These are phyloP conservation scores for Flaveria floridana DNA, from an alignment of 140 eudicot species.

Conservation along the genomic window DNA sequence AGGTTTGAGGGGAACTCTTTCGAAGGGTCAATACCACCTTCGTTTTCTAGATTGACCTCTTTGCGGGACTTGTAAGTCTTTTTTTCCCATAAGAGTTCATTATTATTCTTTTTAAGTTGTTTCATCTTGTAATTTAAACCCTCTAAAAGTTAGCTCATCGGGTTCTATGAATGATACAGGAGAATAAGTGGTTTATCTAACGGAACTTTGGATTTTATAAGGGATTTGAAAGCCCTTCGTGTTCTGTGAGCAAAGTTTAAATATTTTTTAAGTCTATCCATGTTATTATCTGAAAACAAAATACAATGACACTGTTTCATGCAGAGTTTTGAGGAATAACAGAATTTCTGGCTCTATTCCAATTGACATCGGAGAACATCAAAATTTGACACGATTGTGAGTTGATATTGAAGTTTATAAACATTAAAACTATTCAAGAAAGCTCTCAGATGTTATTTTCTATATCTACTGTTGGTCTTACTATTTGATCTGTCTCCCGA, in stretches of 20 bases:
- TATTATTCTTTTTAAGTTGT: not conserved
- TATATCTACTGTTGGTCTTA: not conserved
- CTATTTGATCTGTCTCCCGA: not conserved
- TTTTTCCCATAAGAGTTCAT: not conserved
- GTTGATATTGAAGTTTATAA: constrained; percentile 18
- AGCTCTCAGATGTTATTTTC: not conserved
- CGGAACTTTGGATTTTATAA: constrained; percentile 64
- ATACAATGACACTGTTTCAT: not conserved
- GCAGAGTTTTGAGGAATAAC: constrained; percentile 52
- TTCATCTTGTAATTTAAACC: not conserved
- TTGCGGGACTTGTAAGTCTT: constrained; percentile 55
- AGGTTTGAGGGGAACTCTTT: constrained; percentile 76
- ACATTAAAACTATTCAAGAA: not conserved
- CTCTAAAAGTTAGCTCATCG: constrained; percentile 9
- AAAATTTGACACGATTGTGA: constrained; percentile 54
- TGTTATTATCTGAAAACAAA: not conserved
- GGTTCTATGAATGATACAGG: constrained; percentile 42
- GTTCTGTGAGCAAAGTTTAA: constrained; percentile 47
- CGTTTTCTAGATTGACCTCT: constrained; percentile 53
- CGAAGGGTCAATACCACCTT: constrained; percentile 67
- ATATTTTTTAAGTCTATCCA: not conserved
- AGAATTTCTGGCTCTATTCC: constrained; percentile 65
- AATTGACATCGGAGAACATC: constrained; percentile 39
- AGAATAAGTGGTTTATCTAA: constrained; percentile 70
- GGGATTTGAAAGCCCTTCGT: constrained; percentile 45